Evolutionary conservation across 352 stramenopile species (phyloP).

Genomic region (Thraustochytrium aureum): DNA sequence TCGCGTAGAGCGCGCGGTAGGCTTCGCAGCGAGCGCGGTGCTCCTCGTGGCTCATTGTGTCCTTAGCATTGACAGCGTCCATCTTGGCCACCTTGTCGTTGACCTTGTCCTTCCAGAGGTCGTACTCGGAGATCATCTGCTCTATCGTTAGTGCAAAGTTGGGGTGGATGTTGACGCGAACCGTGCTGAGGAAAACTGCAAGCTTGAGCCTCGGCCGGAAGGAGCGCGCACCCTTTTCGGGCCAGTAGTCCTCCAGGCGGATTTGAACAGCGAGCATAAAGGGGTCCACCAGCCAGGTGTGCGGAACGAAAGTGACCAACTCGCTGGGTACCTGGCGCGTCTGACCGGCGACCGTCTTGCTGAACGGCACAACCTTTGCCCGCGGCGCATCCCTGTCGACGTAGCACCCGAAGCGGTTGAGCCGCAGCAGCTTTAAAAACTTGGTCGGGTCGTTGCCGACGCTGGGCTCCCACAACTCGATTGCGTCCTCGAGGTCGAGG

Average conservation of each 20-base stretch:
- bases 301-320: conserved; percentile 27
- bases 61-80: conserved; percentile 35
- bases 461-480: conserved; percentile 16
- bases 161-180: conserved; percentile 30
- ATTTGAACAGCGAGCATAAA: not conserved
- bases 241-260: conserved; percentile 15
- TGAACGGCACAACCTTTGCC: not conserved
- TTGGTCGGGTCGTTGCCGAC: not conserved
- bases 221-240: not conserved
- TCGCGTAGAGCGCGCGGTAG: not conserved
- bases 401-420: conserved; percentile 39
- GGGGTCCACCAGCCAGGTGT: conserved; percentile 40
- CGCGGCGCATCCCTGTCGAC: conserved; percentile 41
- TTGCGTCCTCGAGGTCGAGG: conserved; percentile 4
- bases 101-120: conserved; percentile 27
- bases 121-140: conserved; percentile 18
- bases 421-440: conserved; percentile 3
- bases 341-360: not conserved
- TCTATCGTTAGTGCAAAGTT: conserved; percentile 8
- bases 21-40: not conserved
- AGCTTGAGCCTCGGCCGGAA: conserved; percentile 20
- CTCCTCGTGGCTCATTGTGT: conserved; percentile 44
- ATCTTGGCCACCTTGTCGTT: conserved; percentile 40
- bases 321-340: not conserved
- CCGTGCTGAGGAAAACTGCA: not conserved